Base-by-base conservation (phyloP, 2,329 filamentous ascomycete genomes). In the Fusarium ambrosium region DNA sequence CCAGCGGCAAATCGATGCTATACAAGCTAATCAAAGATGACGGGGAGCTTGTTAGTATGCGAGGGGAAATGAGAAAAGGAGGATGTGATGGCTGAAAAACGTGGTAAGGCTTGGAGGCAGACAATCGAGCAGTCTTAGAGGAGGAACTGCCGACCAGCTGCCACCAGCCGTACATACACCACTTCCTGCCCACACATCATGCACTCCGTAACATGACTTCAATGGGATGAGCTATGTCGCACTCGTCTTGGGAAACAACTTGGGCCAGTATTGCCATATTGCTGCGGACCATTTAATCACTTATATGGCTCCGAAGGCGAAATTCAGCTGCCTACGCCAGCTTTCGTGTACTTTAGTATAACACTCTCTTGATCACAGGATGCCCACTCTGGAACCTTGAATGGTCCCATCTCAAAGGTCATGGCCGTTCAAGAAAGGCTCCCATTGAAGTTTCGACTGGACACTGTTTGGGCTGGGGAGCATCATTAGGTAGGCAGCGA, bases 121-220 rank as follows among this genome's bases (percentile, higher is more conserved):
- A 48, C 60, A 14, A 13, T 29, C 22, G 27, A n/a, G 16, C 24
- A 53, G 16, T 14, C 6, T n/a, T 32, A 11, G 51, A 32, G 51
- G 39, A 60, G 32, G 29, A 36, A 64, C 59, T 62, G 65, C 53
- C 48, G 20, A 62, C 51, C 71, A 74, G 72, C 71, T 69, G 72
- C 41, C 48, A 29, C 14, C 68, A 10, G 69, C 65, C 69, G 69
- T 27, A 27, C n/a, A 62, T 24, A 29, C 18, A 32, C 18, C 10
- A 55, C 27, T 55, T 48, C 39, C 48, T 51, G 18, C 20, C 20
- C 48, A 43, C 4, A 22, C 32, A 16, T 18, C 22, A 14, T 22
- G 18, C 24, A 22, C 61, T 55, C 27, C 27, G 51, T 29, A 55
- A 55, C 18, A 55, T 13, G 18, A 34, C 18, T 32, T 7, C 6